Conservation (phyloP, 768 basidiomycete genomes). For the Baorangia bicolor region DNA sequence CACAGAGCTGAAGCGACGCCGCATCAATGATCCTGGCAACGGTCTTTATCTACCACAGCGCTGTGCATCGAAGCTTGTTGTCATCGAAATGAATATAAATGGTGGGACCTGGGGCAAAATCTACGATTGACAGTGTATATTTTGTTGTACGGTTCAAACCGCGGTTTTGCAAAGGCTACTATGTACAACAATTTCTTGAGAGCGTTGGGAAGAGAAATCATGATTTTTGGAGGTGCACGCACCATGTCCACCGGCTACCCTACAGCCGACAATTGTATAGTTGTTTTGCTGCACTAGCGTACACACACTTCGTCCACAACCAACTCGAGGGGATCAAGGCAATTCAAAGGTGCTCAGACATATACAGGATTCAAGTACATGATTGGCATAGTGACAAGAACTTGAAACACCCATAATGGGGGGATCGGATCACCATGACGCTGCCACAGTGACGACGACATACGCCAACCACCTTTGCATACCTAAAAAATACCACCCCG, state of each 20-base stretch:
- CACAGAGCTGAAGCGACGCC: no score
- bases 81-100: no score
- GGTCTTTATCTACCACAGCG: no score
- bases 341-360: neutral
- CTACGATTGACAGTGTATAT: no score
- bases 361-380: conserved; percentile 1
- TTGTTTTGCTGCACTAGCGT: neutral
- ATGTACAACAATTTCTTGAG: no score
- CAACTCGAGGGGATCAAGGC: neutral
- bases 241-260: neutral
- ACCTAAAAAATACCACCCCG: conserved; percentile 19
- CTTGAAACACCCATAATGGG: neutral
- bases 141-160: no score
- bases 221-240: no score
- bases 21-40: no score
- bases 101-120: no score
- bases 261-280: neutral
- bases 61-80: no score
- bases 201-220: no score
- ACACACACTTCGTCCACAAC: neutral
- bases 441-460: neutral
- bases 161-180: no score
- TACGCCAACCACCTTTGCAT: conserved; percentile 14
- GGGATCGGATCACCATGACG: neutral
- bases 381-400: neutral